These are phyloP conservation scores for Fusarium sambucinum DNA, from an alignment of 2,329 filamentous ascomycete genomes.

Conservation along the genomic window DNA sequence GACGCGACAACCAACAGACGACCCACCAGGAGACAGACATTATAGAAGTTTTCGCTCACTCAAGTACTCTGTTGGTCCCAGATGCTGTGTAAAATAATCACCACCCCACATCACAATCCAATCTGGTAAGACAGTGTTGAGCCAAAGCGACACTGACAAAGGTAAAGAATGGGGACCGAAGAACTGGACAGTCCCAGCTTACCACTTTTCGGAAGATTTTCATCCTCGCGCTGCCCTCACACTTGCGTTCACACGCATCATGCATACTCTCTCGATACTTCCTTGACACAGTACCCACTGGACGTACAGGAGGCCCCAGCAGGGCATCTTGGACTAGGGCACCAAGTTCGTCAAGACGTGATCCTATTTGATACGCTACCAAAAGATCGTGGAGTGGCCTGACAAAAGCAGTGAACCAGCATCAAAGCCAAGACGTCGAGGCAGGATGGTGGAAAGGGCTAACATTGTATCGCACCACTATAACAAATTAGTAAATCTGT, in stretches of 20 bases:
- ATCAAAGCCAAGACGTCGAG: conserved; percentile 12
- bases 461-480: background rate
- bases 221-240: conserved; percentile 21
- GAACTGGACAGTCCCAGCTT: background rate
- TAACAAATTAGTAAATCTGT: background rate
- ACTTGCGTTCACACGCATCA: conserved; percentile 18
- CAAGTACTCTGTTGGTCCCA: background rate
- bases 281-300: background rate
- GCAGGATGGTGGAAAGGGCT: background rate
- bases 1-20: conserved; percentile 36
- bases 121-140: background rate
- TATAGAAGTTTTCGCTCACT: conserved; percentile 10
- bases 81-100: background rate
- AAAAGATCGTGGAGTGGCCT: conserved; percentile 29
- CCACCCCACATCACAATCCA: background rate
- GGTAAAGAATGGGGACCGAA: background rate
- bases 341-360: background rate
- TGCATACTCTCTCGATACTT: conserved; percentile 9
- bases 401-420: conserved; percentile 37
- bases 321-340: background rate
- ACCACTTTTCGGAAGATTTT: conserved; percentile 14
- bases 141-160: background rate
- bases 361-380: background rate
- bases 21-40: conserved; percentile 28
- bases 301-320: conserved; percentile 3